Evolutionary conservation across 345 rosid species (phyloP).

Genomic region (Pelargonium nanum): DNA sequence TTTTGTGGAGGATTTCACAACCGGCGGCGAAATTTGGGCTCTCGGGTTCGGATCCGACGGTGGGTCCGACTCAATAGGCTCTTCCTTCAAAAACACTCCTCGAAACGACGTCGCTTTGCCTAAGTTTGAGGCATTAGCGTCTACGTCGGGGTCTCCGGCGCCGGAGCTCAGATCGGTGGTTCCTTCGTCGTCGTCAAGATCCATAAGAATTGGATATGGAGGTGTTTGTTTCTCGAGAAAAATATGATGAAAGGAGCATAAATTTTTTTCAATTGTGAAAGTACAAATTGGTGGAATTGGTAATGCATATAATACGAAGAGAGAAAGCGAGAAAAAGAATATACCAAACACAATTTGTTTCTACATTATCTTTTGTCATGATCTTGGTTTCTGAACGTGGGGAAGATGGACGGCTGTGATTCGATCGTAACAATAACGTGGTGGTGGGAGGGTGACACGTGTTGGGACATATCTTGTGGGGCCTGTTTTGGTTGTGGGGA

Average conservation of each 20-base stretch:
- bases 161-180: conserved; percentile 35
- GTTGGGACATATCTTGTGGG: conserved; percentile 8
- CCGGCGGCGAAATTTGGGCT: conserved; percentile 1
- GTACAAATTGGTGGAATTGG: too few species aligned
- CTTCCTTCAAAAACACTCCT: conserved; percentile 27
- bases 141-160: conserved; percentile 16
- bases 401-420: conserved; percentile 21
- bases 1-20: conserved; percentile 28
- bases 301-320: too few species aligned
- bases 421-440: conserved; percentile 11
- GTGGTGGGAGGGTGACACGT: conserved; percentile 13
- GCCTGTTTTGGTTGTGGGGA: not conserved
- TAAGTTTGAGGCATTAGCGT: conserved; percentile 3
- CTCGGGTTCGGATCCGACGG: conserved; percentile 21
- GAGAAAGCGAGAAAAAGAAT: not conserved
- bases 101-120: conserved; percentile 17
- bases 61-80: conserved; percentile 25
- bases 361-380: not conserved
- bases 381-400: not conserved
- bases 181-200: conserved; percentile 22
- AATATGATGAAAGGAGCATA: too few species aligned
- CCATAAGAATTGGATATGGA: too few species aligned
- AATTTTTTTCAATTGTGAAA: too few species aligned
- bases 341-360: not conserved
- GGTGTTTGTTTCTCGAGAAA: too few species aligned